Percentiles rank a stretch among this genome's conserved stretches.
Evolutionary conservation across 768 basidiomycete species (phyloP).

Genomic region (Leucocoprinus birnbaumii): DNA sequence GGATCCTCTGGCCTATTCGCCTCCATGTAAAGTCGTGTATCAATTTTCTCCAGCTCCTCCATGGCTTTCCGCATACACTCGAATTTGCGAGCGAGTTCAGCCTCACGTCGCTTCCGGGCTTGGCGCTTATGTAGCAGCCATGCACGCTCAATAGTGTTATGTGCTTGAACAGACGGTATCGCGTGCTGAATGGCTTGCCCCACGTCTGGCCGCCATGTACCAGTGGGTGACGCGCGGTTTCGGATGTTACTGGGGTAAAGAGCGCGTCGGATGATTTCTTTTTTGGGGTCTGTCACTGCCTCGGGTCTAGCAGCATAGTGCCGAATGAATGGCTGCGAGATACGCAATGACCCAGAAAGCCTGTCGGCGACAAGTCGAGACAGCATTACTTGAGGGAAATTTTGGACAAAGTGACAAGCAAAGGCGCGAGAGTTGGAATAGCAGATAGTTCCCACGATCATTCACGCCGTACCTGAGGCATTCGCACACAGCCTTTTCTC

Average conservation of each 20-base stretch:
- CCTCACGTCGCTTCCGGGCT: conserved; percentile 63
- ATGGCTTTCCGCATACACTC: conserved; percentile 82
- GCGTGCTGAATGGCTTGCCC: conserved; percentile 72
- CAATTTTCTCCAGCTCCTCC: conserved; percentile 68
- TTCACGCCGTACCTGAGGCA: not conserved
- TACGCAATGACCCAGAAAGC: not conserved
- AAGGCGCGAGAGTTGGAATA: not conserved
- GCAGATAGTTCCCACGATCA: not conserved
- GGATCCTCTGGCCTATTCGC: conserved; percentile 77
- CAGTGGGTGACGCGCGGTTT: conserved; percentile 70
- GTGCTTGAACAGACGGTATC: conserved; percentile 87
- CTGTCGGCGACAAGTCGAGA: not conserved
- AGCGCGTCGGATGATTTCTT: conserved; percentile 71
- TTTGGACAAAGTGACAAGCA: not conserved
- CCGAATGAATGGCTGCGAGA: conserved; percentile 11
- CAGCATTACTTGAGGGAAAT: conserved; percentile 4
- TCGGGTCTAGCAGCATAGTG: conserved; percentile 42
- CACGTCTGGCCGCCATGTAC: conserved; percentile 83
- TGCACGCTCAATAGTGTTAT: conserved; percentile 89
- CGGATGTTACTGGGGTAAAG: conserved; percentile 80
- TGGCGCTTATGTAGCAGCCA: conserved; percentile 83
- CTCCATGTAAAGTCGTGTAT: conserved; percentile 59
- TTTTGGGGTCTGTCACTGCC: conserved; percentile 51
- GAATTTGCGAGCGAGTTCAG: conserved; percentile 74
- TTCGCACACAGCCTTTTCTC: no score